Conservation (phyloP, 768 basidiomycete genomes). For the Agaricus subrufescens region DNA sequence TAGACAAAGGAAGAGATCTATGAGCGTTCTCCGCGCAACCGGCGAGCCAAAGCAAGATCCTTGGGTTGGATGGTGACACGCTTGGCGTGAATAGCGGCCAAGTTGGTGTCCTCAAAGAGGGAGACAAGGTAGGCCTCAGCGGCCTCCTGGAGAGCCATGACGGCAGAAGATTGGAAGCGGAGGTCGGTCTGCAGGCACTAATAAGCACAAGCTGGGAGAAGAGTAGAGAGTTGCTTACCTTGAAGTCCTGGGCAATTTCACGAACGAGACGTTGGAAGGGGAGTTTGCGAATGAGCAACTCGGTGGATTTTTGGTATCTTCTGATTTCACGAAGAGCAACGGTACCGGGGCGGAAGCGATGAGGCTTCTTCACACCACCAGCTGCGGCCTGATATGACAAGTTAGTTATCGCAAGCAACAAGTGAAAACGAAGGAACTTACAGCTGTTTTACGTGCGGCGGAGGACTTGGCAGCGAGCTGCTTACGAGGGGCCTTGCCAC, state of each 20-base stretch:
- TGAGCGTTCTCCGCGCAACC: constrained; percentile 68
- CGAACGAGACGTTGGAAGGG: constrained; percentile 94
- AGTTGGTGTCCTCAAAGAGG: constrained; percentile 80
- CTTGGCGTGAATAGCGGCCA: constrained; percentile 85
- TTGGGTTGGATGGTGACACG: constrained; percentile 85
- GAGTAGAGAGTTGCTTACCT: constrained; percentile 31
- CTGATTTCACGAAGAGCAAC: constrained; percentile 93
- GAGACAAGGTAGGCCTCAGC: constrained; percentile 83
- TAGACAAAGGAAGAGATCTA: constrained; percentile 18
- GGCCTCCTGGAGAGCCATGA: constrained; percentile 89
- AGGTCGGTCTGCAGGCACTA: constrained; percentile 59
- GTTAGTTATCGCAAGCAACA: constrained; percentile 17
- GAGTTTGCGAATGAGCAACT: constrained; percentile 88
- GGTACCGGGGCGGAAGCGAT: constrained; percentile 85
- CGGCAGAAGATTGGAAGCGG: constrained; percentile 92
- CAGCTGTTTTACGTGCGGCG: constrained; percentile 47
- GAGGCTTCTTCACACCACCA: constrained; percentile 96
- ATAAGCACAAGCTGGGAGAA: neutral
- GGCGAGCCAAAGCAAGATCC: constrained; percentile 68
- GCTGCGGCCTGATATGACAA: constrained; percentile 49
- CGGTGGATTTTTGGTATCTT: constrained; percentile 90
- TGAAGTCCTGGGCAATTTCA: constrained; percentile 96
- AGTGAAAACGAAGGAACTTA: constrained; percentile 31
- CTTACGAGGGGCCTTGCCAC: constrained; percentile 82
- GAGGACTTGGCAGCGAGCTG: constrained; percentile 73